A percentile compares a stretch with the other conserved stretches of the same genome.
phyloP scores from a whole-genome alignment of 805 yeast species.

The Saccharomycopsis sp. region DNA sequence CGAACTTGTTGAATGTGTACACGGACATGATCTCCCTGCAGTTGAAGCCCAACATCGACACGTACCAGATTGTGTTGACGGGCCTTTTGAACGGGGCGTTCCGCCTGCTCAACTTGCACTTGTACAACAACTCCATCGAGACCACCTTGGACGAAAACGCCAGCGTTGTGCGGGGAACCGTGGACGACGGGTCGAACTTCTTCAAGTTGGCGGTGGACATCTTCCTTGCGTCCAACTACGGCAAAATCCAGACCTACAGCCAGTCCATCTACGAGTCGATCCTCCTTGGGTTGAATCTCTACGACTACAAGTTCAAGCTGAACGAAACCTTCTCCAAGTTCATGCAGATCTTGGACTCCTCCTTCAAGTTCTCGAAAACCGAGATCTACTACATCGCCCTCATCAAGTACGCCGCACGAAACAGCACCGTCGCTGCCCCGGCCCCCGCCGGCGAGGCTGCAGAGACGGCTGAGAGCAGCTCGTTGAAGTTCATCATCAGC shows the following conservation, averaged over 20 bases:
- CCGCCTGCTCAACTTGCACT: constrained; percentile 5
- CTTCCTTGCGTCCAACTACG: constrained; percentile 19
- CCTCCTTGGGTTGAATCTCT: constrained; percentile 15
- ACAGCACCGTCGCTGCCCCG: not conserved
- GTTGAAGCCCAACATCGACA: constrained; percentile 14
- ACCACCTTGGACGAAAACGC: constrained; percentile 16
- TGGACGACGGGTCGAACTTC: constrained; percentile 18
- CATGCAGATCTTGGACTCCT: constrained; percentile 4
- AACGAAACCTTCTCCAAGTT: constrained; percentile 13
- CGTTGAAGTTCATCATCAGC: constrained; percentile 5
- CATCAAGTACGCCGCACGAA: constrained; percentile 13
- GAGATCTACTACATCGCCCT: constrained; percentile 17
- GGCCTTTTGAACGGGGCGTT: constrained; percentile 18
- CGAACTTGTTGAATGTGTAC: constrained; percentile 19
- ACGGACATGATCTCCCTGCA: constrained; percentile 17
- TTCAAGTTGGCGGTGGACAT: constrained; percentile 20
- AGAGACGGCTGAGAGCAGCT: not conserved
- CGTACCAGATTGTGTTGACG: constrained; percentile 16
- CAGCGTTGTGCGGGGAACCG: not conserved
- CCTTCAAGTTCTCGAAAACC: constrained; percentile 6
- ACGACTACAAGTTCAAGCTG: constrained; percentile 11
- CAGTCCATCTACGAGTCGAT: constrained; percentile 16
- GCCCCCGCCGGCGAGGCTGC: not conserved
- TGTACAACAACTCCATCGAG: constrained; percentile 10
- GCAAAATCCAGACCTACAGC: constrained; percentile 8